phyloP scores from a whole-genome alignment of 306 rosid genomes.

The Comarum palustre region DNA sequence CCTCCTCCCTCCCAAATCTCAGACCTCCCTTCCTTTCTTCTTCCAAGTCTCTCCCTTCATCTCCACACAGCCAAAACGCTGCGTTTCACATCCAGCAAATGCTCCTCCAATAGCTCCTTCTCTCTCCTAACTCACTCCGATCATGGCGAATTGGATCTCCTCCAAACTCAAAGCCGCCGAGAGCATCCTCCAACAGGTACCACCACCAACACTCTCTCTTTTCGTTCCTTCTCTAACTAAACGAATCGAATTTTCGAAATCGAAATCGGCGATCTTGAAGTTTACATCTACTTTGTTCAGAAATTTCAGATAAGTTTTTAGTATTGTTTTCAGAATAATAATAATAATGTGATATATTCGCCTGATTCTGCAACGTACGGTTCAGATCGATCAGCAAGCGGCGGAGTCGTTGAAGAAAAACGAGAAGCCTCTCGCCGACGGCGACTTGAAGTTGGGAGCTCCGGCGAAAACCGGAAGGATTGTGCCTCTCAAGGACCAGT shows the following conservation, averaged over 20 bases:
- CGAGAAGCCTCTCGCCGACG: constrained; percentile 53
- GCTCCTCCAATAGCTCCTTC: constrained; percentile 4
- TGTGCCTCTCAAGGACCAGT: constrained; percentile 75
- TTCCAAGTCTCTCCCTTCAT: neutral
- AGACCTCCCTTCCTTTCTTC: too few relatives aligned
- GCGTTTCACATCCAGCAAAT: constrained; percentile 24
- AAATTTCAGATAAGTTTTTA: neutral
- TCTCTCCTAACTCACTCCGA: constrained; percentile 10
- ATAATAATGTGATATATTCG: constrained; percentile 7
- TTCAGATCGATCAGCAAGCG: constrained; percentile 96
- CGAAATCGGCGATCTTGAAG: neutral
- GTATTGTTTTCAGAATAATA: neutral
- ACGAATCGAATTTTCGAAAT: neutral
- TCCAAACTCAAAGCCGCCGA: constrained; percentile 96
- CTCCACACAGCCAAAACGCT: neutral
- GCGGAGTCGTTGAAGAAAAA: constrained; percentile 85
- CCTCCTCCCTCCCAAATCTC: neutral
- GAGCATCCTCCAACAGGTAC: constrained; percentile 86
- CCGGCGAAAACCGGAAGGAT: constrained; percentile 41
- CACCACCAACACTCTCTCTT: constrained; percentile 8
- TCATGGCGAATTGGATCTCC: constrained; percentile 97
- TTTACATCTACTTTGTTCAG: constrained; percentile 7
- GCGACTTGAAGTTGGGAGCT: constrained; percentile 43
- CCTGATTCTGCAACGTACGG: constrained; percentile 32
- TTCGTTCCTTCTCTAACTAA: neutral